Evolutionary conservation across 352 stramenopile genomes (phyloP).

Genomic region (Phytophthora sp.): DNA sequence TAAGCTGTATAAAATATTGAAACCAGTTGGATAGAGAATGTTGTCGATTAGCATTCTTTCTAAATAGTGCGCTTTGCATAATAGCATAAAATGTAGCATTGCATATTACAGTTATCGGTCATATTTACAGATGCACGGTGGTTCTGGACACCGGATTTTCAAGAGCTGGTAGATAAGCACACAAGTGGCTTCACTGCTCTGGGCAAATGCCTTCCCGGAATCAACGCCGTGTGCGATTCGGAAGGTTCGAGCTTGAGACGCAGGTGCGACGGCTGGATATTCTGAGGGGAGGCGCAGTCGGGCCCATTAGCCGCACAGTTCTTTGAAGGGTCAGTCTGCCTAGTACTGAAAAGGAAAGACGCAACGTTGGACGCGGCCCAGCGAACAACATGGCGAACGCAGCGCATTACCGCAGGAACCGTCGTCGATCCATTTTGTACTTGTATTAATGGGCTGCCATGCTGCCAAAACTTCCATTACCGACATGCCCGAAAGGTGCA

Average conservation of each 20-base stretch:
- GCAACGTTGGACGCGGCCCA: not conserved
- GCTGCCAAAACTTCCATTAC: slow-evolving; percentile 4
- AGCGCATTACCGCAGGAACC: too few species aligned
- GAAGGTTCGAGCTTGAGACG: too few species aligned
- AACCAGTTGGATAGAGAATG: too few species aligned
- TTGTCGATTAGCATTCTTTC: too few species aligned
- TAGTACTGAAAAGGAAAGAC: slow-evolving; percentile 21
- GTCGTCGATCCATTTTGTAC: not conserved
- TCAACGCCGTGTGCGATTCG: not conserved
- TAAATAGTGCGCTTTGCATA: too few species aligned
- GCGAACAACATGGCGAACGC: not conserved
- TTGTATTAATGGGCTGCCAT: not conserved
- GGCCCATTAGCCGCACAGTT: not conserved
- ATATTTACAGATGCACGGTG: too few species aligned
- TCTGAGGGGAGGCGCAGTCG: slow-evolving; percentile 2
- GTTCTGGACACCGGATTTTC: slow-evolving; percentile 15
- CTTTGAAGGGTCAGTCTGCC: slow-evolving; percentile 14
- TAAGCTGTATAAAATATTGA: too few species aligned
- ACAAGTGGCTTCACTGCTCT: not conserved
- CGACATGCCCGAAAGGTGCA: not conserved
- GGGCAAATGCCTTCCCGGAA: slow-evolving; percentile 3
- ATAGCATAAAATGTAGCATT: too few species aligned
- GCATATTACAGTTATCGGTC: too few species aligned
- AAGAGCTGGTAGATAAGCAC: not conserved
- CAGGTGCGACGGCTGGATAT: slow-evolving; percentile 5